Evolutionary conservation across 495 filamentous ascomycete species (phyloP), one percentile per base, ranked within the genome.

Genomic region (Xylaria bambusicola): DNA sequence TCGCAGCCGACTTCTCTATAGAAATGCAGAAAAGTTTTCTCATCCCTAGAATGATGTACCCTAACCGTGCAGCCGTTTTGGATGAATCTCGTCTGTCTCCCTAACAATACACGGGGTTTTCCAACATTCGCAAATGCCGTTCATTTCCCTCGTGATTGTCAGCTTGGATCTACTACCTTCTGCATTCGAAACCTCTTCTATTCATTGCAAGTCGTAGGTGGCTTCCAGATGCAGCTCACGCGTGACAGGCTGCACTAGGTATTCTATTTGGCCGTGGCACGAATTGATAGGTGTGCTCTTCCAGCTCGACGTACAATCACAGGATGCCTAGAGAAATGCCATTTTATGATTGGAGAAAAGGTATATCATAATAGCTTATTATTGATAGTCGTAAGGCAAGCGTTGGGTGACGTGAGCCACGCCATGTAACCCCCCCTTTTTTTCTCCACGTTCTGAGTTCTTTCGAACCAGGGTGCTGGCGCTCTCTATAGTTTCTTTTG

Each of bases 351-450:
- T 48, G 53, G 44, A 26, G 27, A 48, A 1, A 18, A 38, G 2
- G 17, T 56, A 27, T 40, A 56, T 17, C 6, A 35, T 56, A 24
- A 24, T 13, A 13, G 42, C 26, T 12, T 56, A 56, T 56, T 56
- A 56, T 56, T 42, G 52, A 42, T 54, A 24, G 24, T 54, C n/a
- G 1, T 13, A 31, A 33, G 40, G 41, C 53, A 56, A 26, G 53
- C 31, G 42, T 38, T 26, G 6, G 29, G 53, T 56, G 53, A 44
- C 53, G 53, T 56, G 29, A 47, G 53, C 42, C 33, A 52, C 50
- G 50, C 52, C 33, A 56, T 56, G 53, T 56, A 56, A 56, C 53
- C 53, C 52, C 53, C 20, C n/a, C n/a, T n/a, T n/a, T n/a, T 48
- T 48, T 29, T 55, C 31, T 46, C 44, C 42, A 38, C 38, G 44